Evolutionary conservation across 2,329 filamentous ascomycete genomes (phyloP), one percentile per base, ranked within the genome.

Genomic region (Hypomyces perniciosus): DNA sequence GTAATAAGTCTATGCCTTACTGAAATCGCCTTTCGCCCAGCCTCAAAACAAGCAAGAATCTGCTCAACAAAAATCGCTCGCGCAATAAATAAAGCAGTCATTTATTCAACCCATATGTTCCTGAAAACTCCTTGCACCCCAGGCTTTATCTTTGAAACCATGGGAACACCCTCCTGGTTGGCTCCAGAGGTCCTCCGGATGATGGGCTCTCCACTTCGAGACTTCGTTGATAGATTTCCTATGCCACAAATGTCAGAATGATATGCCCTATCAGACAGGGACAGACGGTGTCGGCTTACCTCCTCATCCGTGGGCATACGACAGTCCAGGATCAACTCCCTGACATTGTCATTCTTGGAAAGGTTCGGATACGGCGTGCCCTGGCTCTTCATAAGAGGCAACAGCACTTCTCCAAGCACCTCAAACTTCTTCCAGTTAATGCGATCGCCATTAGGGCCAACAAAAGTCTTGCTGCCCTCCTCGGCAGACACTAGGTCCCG

Each of bases 351-450:
- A 60, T 86, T 84, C 61, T 78, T 84, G 33, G 75, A 73, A 55
- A 92, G 72, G 55, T 84, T 86, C 28, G 83, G 80, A 61, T 96
- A 96, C 5, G 90, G 84, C 44, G 83, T 83, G 48, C 88, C 87
- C 68, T 97, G 91, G 62, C 92, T 96, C 69, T 85, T 86, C 79
- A 96, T 95, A 49, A 99, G 84, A 2, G 89, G 86, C 53, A 96
- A 76, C 48, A 97, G 79, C 5, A 96, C 88, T 60, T 97, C 92
- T 6, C 91, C 91, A 69, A 97, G 84, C 31, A 99, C 86, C 68
- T 97, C 92, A 62, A 97, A 99, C 66, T 99, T 99, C 69, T 86
- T 90, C 93, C 93, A 99, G 66, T 97, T 97, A 65, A 99, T 88
- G 46, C 88, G 78, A 56, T 89, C 81, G 56, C 77, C 81, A 54